phyloP scores from a whole-genome alignment of 2,329 filamentous ascomycete species.

The Trichoderma semiorbis region DNA sequence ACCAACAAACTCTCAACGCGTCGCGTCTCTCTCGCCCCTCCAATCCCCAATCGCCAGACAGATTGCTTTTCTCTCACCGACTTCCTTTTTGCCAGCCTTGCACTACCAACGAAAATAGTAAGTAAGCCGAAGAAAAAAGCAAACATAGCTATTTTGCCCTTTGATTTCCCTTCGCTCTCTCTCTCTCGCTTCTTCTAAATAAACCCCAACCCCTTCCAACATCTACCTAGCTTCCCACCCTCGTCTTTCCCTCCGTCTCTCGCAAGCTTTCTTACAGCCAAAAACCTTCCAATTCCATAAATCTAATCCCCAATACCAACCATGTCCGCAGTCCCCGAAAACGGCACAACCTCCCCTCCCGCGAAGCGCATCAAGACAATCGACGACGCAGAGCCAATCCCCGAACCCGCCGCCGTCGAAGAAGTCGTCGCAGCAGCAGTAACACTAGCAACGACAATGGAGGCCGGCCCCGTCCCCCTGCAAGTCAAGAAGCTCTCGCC shows the following conservation, averaged over 20 bases:
- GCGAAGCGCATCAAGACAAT: slow-evolving; percentile 75
- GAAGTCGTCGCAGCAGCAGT: not conserved
- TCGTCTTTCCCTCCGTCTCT: not conserved
- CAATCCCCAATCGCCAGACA: slow-evolving; percentile 1
- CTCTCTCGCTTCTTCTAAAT: not conserved
- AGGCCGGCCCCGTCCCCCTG: slow-evolving; percentile 54
- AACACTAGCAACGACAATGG: slow-evolving; percentile 25
- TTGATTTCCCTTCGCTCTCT: not conserved
- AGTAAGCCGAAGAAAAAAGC: not conserved
- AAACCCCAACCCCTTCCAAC: not conserved
- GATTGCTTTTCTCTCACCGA: slow-evolving; percentile 9
- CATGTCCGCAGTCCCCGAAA: slow-evolving; percentile 33
- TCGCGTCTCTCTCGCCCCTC: slow-evolving; percentile 26
- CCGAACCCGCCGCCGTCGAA: not conserved
- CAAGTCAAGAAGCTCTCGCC: slow-evolving; percentile 84
- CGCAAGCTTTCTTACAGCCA: not conserved
- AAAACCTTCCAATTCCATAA: not conserved
- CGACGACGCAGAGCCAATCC: slow-evolving; percentile 6
- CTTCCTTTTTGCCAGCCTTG: not conserved
- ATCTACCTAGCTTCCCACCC: not conserved
- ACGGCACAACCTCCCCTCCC: slow-evolving; percentile 67
- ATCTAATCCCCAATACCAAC: not conserved
- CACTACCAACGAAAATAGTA: not conserved
- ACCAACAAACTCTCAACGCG: slow-evolving; percentile 18
- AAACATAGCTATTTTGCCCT: not conserved